Evolutionary conservation across 2,329 filamentous ascomycete genomes (phyloP).

Genomic region (Cladobotryum protrusum): DNA sequence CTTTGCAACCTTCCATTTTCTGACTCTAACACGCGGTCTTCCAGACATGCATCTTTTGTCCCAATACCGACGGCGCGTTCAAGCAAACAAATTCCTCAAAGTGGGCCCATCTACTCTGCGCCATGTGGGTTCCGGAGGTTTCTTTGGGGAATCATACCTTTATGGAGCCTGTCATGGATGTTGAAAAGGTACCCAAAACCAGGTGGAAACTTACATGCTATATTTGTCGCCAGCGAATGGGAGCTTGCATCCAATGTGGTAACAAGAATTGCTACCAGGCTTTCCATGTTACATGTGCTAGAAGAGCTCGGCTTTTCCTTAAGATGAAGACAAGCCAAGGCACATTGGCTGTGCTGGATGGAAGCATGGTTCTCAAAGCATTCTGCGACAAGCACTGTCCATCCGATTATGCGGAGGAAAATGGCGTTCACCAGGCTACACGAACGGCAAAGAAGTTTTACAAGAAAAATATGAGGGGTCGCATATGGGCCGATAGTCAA

Average conservation of each 20-base stretch:
- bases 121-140: constrained; percentile 98
- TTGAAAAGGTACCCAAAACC: constrained; percentile 93
- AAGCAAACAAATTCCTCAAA: constrained; percentile 96
- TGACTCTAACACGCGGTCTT: constrained; percentile 6
- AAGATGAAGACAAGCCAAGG: constrained; percentile 95
- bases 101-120: constrained; percentile 94
- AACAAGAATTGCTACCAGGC: constrained; percentile 97
- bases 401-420: constrained; percentile 78
- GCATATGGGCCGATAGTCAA: constrained; percentile 88
- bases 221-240: constrained; percentile 96
- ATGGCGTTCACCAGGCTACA: constrained; percentile 74
- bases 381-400: constrained; percentile 96
- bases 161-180: constrained; percentile 97
- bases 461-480: constrained; percentile 78
- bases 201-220: constrained; percentile 94
- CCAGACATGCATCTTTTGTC: constrained; percentile 93
- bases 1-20: background rate
- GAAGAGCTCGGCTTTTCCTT: constrained; percentile 78
- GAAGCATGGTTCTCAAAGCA: constrained; percentile 79
- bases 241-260: constrained; percentile 94
- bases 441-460: constrained; percentile 84
- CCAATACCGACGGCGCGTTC: constrained; percentile 94
- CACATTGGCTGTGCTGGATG: constrained; percentile 67
- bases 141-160: constrained; percentile 92
- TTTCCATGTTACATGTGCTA: constrained; percentile 94